These are phyloP conservation scores for Bidens hawaiensis DNA, from an alignment of 140 eudicot species.

Conservation along the genomic window DNA sequence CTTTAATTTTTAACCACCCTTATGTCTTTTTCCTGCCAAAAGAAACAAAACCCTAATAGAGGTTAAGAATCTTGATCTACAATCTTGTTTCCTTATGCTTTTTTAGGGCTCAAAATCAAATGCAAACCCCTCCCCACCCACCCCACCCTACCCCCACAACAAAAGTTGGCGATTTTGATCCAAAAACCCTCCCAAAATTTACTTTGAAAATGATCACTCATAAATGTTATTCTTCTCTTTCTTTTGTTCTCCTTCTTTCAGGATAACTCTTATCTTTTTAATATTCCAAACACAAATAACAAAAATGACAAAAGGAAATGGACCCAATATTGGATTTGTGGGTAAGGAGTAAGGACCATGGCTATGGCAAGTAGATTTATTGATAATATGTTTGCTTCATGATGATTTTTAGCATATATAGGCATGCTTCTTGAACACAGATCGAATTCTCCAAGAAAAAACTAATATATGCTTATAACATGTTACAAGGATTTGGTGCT, in stretches of 20 bases:
- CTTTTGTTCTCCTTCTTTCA: constrained; percentile 25
- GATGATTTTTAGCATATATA: constrained; percentile 6
- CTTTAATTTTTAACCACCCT: constrained; percentile 28
- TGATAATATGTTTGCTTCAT: constrained; percentile 7
- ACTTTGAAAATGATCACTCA: constrained; percentile 30
- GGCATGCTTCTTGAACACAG: constrained; percentile 3
- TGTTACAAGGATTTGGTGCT: no score
- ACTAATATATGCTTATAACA: neutral
- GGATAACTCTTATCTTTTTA: constrained; percentile 21
- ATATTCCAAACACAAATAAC: constrained; percentile 17
- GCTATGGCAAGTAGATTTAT: neutral
- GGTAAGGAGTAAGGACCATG: constrained; percentile 15
- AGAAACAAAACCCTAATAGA: constrained; percentile 34
- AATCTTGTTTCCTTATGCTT: constrained; percentile 39
- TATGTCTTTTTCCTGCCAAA: constrained; percentile 15
- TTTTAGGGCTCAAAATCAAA: constrained; percentile 34
- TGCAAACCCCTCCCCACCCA: constrained; percentile 17
- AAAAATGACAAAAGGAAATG: constrained; percentile 14
- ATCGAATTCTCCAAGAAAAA: neutral
- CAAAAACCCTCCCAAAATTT: constrained; percentile 25
- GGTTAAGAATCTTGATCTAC: constrained; percentile 37
- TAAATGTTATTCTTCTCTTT: constrained; percentile 31
- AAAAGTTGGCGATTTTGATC: constrained; percentile 27
- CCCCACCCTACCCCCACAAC: neutral
- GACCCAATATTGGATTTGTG: constrained; percentile 10